phyloP scores from a whole-genome alignment of 2,329 filamentous ascomycete species.

The Pseudogymnoascus sp. region DNA sequence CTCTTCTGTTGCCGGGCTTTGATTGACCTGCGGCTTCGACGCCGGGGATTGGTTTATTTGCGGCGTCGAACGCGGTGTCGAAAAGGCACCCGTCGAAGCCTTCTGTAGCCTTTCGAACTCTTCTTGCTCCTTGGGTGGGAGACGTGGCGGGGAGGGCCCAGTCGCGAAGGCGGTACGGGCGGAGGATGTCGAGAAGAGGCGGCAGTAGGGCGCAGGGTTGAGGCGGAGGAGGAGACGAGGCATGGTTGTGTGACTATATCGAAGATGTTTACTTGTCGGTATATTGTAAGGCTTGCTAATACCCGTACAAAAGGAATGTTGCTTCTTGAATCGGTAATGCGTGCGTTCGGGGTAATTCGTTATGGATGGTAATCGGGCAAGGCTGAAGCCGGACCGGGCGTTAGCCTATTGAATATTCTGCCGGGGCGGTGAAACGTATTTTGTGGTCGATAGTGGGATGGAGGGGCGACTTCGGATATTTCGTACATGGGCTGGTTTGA shows the following conservation, averaged over 20 bases:
- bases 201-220: constrained; percentile 23
- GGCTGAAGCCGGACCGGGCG: background rate
- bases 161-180: constrained; percentile 36
- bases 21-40: constrained; percentile 14
- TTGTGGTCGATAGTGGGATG: constrained; percentile 8
- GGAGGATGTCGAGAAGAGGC: constrained; percentile 23
- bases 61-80: constrained; percentile 47
- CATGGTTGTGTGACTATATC: constrained; percentile 19
- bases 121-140: constrained; percentile 82
- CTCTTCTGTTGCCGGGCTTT: constrained; percentile 15
- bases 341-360: background rate
- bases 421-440: constrained; percentile 8
- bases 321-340: background rate
- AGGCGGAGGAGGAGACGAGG: constrained; percentile 22
- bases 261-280: background rate
- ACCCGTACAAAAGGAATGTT: background rate
- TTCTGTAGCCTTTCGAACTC: constrained; percentile 83
- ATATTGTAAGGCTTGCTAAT: background rate
- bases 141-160: constrained; percentile 70
- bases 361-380: background rate
- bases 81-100: constrained; percentile 69
- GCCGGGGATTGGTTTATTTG: constrained; percentile 44
- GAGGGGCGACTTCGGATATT: constrained; percentile 10
- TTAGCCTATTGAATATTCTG: constrained; percentile 8
- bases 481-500: constrained; percentile 7